Base-by-base conservation (phyloP, 768 basidiomycete species). In the Crepidotus variabilis region DNA sequence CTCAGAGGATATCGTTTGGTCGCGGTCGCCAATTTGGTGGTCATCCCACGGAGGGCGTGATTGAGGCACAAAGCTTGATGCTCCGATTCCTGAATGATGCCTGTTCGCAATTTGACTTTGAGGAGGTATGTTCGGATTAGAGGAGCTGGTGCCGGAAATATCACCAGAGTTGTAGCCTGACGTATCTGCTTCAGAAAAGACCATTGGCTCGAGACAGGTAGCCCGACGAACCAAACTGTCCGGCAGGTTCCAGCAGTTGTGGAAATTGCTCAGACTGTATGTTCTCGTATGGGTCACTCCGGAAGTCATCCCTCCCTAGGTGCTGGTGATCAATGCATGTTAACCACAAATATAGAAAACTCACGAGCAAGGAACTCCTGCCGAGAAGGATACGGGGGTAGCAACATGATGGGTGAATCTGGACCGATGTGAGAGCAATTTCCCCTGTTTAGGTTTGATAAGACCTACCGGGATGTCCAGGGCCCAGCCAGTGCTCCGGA, bases 221-320 rank as follows among this genome's bases (percentile, higher is more conserved):
- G 54, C 50, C 49, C 28, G 28, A 28, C 28, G 28, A 28, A 61
- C 60, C 57, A 22, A 51, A 49, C n/a, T 54, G 57, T 6, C 39
- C 32, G 6, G 57, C 39, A 54, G 54, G 51, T 13, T 36, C 39
- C 8, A 56, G 47, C 13, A 43, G 34, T 32, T 52, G 54, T 4
- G 55, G 43, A 51, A 58, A 54, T 20, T 49, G 39, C 20, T 53
- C 57, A 49, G 55, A 53, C 33, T 47, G 48, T 24, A 53, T 50
- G 18, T 18, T 50, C 51, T 54, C 51, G 45, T 61, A 61, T 20
- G 57, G 55, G 51, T 53, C 45, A 22, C 47, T 54, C 51, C 55
- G 53, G 39, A 11, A 14, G 18, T 43, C 14, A 16, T 43, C 14
- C 14, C 39, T 14, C 13, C 39, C 39, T 43, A 43, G 18, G 13